Conservation (phyloP, 768 basidiomycete genomes). For the Royoungia palumana region DNA sequence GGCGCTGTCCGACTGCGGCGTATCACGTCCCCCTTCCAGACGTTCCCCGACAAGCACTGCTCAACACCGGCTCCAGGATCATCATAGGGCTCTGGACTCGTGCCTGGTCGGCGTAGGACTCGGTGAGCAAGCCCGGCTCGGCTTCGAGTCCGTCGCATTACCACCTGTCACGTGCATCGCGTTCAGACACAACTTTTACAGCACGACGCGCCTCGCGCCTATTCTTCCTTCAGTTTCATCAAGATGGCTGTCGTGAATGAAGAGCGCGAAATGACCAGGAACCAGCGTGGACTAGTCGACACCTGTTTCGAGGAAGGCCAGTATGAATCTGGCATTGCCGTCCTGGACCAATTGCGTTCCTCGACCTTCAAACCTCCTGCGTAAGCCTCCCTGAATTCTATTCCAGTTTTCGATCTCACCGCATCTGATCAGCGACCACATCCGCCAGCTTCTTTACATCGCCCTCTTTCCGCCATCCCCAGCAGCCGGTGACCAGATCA, state of each 20-base stretch:
- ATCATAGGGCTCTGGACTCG: too few species aligned
- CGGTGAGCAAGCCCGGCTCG: too few species aligned
- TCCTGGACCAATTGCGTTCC: conserved; percentile 61
- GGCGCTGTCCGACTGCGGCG: background rate
- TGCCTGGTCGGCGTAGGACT: too few species aligned
- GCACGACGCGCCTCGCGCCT: conserved; percentile 8
- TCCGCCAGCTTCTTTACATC: conserved; percentile 68
- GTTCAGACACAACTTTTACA: conserved; percentile 8
- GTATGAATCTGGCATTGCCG: conserved; percentile 62
- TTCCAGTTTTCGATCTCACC: conserved; percentile 13
- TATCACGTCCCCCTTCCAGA: background rate
- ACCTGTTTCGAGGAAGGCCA: conserved; percentile 76
- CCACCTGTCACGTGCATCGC: conserved; percentile 22
- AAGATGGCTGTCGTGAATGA: conserved; percentile 11
- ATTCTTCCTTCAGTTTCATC: background rate
- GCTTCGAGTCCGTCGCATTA: too few species aligned
- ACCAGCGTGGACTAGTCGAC: conserved; percentile 60
- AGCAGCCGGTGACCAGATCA: conserved; percentile 10
- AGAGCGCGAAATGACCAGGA: conserved; percentile 44
- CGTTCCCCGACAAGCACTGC: background rate
- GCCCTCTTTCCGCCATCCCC: conserved; percentile 54
- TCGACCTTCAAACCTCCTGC: conserved; percentile 52
- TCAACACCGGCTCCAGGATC: background rate
- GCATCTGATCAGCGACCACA: conserved; percentile 45
- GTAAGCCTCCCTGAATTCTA: conserved; percentile 39